Conservation (phyloP, 2,329 filamentous ascomycete genomes). For the Torrubiellomyces zombiae region DNA sequence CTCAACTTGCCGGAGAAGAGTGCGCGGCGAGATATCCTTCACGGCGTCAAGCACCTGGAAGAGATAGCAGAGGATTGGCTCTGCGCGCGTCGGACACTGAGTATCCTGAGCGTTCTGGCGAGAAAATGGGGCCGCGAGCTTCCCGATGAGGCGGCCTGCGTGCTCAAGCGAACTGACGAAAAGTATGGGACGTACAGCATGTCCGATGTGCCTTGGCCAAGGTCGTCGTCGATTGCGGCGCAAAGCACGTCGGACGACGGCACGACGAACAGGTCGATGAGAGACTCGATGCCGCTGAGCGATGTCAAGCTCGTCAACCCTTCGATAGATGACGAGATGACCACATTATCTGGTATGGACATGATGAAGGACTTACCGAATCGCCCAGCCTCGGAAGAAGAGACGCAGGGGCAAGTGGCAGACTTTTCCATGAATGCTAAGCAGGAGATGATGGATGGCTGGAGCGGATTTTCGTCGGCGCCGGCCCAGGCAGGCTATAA, state of each 20-base stretch:
- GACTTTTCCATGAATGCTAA: slow-evolving; percentile 9
- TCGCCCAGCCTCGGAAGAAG: slow-evolving; percentile 1
- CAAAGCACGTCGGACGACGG: slow-evolving; percentile 13
- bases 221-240: slow-evolving; percentile 15
- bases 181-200: slow-evolving; percentile 61
- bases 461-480: slow-evolving; percentile 5
- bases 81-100: slow-evolving; percentile 68
- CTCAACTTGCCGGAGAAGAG: slow-evolving; percentile 88
- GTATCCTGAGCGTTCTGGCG: slow-evolving; percentile 69
- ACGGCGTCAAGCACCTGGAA: slow-evolving; percentile 80
- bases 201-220: slow-evolving; percentile 41
- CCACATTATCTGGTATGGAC: slow-evolving; percentile 4
- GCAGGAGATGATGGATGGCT: slow-evolving; percentile 10
- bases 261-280: slow-evolving; percentile 7
- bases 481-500: slow-evolving; percentile 1
- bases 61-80: slow-evolving; percentile 94
- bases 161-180: slow-evolving; percentile 62
- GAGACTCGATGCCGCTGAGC: slow-evolving; percentile 18
- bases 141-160: slow-evolving; percentile 62
- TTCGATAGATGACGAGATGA: slow-evolving; percentile 4
- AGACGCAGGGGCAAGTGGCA: slow-evolving; percentile 1
- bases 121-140: slow-evolving; percentile 82
- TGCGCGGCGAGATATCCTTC: slow-evolving; percentile 73
- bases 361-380: too few species aligned
- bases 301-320: slow-evolving; percentile 15